A percentile compares a stretch with the other conserved stretches of the same genome.
These are phyloP conservation scores for Gyromitra esculenta DNA, from an alignment of 2,329 filamentous ascomycete genomes.

Conservation along the genomic window DNA sequence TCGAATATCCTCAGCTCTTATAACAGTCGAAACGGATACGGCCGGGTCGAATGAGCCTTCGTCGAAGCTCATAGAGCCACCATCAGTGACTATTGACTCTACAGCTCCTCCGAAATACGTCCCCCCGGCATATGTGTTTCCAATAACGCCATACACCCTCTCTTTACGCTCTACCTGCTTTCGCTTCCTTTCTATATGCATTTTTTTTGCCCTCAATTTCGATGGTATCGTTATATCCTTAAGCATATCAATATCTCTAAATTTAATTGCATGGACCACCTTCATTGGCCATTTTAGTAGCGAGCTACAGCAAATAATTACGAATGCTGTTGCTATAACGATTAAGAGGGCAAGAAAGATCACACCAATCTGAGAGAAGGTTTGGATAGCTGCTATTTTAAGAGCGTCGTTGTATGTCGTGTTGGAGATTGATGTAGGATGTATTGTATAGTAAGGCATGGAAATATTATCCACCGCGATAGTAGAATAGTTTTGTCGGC, in stretches of 20 bases:
- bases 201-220: neutral
- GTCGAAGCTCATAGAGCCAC: neutral
- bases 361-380: constrained; percentile 44
- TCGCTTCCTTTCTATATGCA: neutral
- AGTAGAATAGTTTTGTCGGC: neutral
- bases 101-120: constrained; percentile 32
- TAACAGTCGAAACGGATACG: neutral
- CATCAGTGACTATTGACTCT: constrained; percentile 26
- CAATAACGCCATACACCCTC: neutral
- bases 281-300: constrained; percentile 42
- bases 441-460: neutral
- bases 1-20: neutral
- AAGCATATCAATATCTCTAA: constrained; percentile 17
- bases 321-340: constrained; percentile 3
- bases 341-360: constrained; percentile 32
- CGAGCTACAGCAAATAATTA: constrained; percentile 34
- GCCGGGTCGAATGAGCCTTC: neutral
- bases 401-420: constrained; percentile 31
- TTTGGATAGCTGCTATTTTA: constrained; percentile 40
- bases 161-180: neutral
- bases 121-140: neutral
- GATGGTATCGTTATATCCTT: neutral
- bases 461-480: neutral
- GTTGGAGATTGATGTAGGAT: constrained; percentile 13
- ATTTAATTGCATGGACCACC: constrained; percentile 9